Evolutionary conservation across 495 filamentous ascomycete genomes (phyloP), one percentile per base, ranked within the genome.

Genomic region (Margaritispora aquatica): DNA sequence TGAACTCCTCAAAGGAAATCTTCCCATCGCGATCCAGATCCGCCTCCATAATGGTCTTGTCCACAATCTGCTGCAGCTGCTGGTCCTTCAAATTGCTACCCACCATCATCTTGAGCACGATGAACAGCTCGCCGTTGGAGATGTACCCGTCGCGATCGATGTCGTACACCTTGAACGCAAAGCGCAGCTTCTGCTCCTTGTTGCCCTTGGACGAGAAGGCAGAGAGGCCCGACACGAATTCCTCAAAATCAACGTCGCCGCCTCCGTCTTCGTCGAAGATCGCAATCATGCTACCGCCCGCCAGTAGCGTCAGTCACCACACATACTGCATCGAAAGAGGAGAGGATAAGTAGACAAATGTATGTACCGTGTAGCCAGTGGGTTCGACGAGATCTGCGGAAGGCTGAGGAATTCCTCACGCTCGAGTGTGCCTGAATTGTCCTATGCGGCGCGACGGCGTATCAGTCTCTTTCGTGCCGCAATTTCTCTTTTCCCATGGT

Each of bases 91-190:
- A 75, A 75, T 99, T 99, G 76, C 91, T 97, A 48, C 94, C 94
- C 61, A 99, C 94, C 94, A 99, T 99, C 94, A 99, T 99, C 85
- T 99, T 99, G 63, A 99, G 79, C 68, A 99, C 94, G 69, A 99
- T 97, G 72, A 97, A 99, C 46, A 99, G 80, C 77, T 99, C 94
- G 60, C 94, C 94, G 74, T 99, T 99, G 76, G 89, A 94, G 66
- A 99, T 99, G 74, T 89, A 99, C 4, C 95, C 94, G 75, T 99
- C 94, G 26, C 94, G 87, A 76, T 99, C 94, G 64, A 99, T 97
- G 72, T 99, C 94, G 77, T 99, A 99, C 50, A 99, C 94, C 74
- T 96, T 95, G 83, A 99, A 99, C 47, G 94, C 94, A 70, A 99
- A 99, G 26, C 82, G 85, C 58, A 97, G 81, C 77, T 99, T 99